Percentiles rank a stretch among this genome's conserved stretches.
phyloP scores from a whole-genome alignment of 495 filamentous ascomycete species.

The Staphylotrichum tortipilum region DNA sequence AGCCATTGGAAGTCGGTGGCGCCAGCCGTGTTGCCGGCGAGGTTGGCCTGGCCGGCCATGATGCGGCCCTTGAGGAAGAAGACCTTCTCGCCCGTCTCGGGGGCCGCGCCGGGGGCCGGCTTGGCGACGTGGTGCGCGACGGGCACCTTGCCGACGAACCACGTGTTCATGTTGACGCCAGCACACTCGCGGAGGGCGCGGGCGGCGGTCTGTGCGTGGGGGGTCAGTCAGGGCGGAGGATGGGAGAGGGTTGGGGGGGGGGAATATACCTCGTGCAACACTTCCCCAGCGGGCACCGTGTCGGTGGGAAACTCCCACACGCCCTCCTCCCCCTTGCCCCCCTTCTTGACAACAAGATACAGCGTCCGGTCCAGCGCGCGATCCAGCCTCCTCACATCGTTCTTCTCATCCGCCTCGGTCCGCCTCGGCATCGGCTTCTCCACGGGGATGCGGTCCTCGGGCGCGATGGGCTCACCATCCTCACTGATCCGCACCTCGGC shows the following conservation, averaged over 20 bases:
- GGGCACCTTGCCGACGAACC: conserved; percentile 87
- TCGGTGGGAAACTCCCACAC: conserved; percentile 79
- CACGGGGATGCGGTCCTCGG: conserved; percentile 55
- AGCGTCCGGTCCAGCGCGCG: conserved; percentile 67
- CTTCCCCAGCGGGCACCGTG: conserved; percentile 57
- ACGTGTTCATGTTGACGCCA: conserved; percentile 97
- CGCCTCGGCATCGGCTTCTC: conserved; percentile 61
- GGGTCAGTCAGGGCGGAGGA: neutral
- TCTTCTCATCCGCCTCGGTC: conserved; percentile 72
- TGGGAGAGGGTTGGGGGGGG: neutral
- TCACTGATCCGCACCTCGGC: conserved; percentile 60
- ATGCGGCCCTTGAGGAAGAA: conserved; percentile 96
- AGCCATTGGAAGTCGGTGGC: conserved; percentile 86
- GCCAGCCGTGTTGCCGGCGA: conserved; percentile 61
- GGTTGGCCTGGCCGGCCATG: conserved; percentile 88
- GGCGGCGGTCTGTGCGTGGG: conserved; percentile 58
- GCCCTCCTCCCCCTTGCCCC: conserved; percentile 44
- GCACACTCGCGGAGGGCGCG: conserved; percentile 66
- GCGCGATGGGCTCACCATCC: conserved; percentile 51
- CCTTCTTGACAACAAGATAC: conserved; percentile 69
- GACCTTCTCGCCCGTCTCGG: conserved; percentile 58
- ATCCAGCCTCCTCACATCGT: conserved; percentile 68
- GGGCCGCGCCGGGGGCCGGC: conserved; percentile 30
- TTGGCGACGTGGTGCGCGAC: conserved; percentile 64
- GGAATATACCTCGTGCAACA: conserved; percentile 64